Base-by-base conservation (phyloP, 2,329 filamentous ascomycete species). In the Trichoderma arundinaceum region DNA sequence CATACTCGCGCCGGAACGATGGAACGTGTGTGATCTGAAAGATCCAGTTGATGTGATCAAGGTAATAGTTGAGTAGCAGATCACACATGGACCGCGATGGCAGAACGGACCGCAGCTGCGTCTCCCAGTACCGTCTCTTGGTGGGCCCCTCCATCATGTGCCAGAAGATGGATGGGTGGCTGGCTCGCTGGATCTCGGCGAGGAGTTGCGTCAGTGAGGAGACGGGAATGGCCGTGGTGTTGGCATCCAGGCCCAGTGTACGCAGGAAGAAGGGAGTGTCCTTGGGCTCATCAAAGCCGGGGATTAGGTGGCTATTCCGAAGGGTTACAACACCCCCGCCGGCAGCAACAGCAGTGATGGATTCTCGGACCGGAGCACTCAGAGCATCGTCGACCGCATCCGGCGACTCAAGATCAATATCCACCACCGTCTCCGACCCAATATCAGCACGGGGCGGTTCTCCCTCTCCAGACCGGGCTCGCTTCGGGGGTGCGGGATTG, bases 31-130 rank as follows among this genome's bases (percentile, higher is more conserved):
- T 61, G 32, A 61, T 68, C 46, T 76, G 74, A 63, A 74, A 74
- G 8, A 75, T 67, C 69, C 72, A 75, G 60, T 76, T 72, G 68
- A 75, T 69, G 43, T 76, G 71, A 43, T 75, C 72, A 17, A 75
- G 58, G 64, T 73, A 76, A 56, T 73, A 74, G 32, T 66, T 68
- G 19, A 73, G 62, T 2, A 76, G 69, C 1, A 72, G 61, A 46
- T 75, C 74, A 54, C 72, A 74, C 53, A 68, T 64, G 12, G 67
- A 65, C 41, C 67, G 61, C 12, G 66, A 67, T 2, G 69, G 69
- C 9, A 70, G 48, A 2, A 66, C 15, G 3, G 66, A 61, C 13
- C 53, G 35, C 17, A 70, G 59, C 46, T 68, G 68, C 44, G 69
- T 65, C 64, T 67, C 62, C 54, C 59, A 69, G 8, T 69, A 32